Conservation (phyloP, 2,329 filamentous ascomycete genomes). For the Xylaria sp. region DNA sequence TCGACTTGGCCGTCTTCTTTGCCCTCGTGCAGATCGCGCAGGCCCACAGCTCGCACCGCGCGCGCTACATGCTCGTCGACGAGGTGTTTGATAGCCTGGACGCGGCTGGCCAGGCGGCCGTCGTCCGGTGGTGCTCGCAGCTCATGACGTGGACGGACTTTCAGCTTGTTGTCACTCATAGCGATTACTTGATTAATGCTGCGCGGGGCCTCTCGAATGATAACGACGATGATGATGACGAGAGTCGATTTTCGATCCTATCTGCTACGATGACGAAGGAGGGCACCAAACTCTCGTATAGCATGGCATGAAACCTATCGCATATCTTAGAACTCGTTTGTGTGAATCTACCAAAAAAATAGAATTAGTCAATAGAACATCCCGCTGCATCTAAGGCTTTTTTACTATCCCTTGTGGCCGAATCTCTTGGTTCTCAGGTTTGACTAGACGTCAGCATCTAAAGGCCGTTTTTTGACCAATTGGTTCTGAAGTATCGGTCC, state of each 20-base stretch:
- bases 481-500: not conserved
- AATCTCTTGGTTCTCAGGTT: not conserved
- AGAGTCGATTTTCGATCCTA: constrained; percentile 24
- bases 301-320: not conserved
- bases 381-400: not conserved
- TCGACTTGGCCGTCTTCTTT: constrained; percentile 51
- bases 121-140: constrained; percentile 41
- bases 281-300: constrained; percentile 30
- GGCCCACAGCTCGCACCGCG: constrained; percentile 45
- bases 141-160: constrained; percentile 39
- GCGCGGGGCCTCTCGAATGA: constrained; percentile 4
- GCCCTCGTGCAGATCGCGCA: constrained; percentile 47
- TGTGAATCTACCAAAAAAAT: too few species aligned
- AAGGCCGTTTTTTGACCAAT: not conserved
- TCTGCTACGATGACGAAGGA: constrained; percentile 30
- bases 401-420: not conserved
- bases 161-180: constrained; percentile 45
- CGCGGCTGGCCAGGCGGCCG: constrained; percentile 44
- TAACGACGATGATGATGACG: constrained; percentile 12
- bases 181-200: constrained; percentile 27
- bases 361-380: not conserved
- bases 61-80: constrained; percentile 50
- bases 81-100: constrained; percentile 51
- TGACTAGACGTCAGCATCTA: not conserved
- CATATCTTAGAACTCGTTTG: not conserved